These are phyloP conservation scores for Amyloporia xantha DNA, from an alignment of 768 basidiomycete species.

Conservation along the genomic window DNA sequence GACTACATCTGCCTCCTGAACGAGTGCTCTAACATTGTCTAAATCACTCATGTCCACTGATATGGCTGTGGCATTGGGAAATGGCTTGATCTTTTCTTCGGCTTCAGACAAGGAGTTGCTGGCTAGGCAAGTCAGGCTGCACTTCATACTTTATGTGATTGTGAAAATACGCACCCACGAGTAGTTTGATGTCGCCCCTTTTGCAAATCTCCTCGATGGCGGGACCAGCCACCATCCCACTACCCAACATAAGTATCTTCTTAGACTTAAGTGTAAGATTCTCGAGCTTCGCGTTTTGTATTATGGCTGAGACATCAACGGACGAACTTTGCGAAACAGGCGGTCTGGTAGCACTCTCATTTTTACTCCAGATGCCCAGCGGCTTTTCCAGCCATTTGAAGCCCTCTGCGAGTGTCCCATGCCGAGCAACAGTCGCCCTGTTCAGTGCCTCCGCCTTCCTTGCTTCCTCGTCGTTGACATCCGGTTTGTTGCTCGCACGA, in stretches of 20 bases:
- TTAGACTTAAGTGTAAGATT: slow-evolving; percentile 24
- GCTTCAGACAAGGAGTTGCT: slow-evolving; percentile 66
- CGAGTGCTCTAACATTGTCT: slow-evolving; percentile 38
- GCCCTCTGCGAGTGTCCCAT: slow-evolving; percentile 45
- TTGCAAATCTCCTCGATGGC: slow-evolving; percentile 69
- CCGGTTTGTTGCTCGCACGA: slow-evolving; percentile 5
- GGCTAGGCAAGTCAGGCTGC: slow-evolving; percentile 35
- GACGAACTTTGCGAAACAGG: neutral
- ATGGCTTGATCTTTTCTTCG: slow-evolving; percentile 35
- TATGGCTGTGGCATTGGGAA: slow-evolving; percentile 49
- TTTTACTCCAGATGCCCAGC: slow-evolving; percentile 39
- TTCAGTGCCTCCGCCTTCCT: slow-evolving; percentile 39
- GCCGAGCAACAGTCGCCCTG: slow-evolving; percentile 63
- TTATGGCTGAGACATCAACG: neutral
- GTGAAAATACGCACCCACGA: slow-evolving; percentile 57
- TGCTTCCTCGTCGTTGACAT: slow-evolving; percentile 16
- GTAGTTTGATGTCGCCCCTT: slow-evolving; percentile 55
- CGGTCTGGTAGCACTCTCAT: neutral
- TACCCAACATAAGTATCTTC: slow-evolving; percentile 79
- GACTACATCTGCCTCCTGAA: slow-evolving; percentile 69
- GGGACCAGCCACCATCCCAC: slow-evolving; percentile 94
- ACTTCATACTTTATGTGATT: neutral
- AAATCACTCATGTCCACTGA: slow-evolving; percentile 52
- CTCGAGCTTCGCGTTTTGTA: neutral
- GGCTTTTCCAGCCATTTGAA: slow-evolving; percentile 55